Evolutionary conservation across 2,329 filamentous ascomycete genomes (phyloP), one percentile per base, ranked within the genome.

Genomic region (Cercospora zeina): DNA sequence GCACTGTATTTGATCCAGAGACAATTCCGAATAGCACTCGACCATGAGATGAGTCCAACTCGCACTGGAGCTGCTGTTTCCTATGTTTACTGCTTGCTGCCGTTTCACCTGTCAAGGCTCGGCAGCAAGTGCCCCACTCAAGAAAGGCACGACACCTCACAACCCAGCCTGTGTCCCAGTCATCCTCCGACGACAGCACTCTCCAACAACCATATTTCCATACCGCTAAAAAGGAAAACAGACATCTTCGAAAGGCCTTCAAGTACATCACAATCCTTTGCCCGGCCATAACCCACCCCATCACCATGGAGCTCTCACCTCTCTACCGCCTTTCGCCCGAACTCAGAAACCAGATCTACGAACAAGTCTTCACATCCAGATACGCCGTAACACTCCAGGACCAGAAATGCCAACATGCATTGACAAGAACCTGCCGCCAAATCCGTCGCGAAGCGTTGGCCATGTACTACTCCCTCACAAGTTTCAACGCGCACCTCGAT

Each of bases 401-500:
- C 27, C 42, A 42, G 13, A 42, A 39, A 2, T 64, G 64, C 24
- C 65, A 71, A 54, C 67, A 68, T 37, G 33, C 58, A 27, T 31
- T 71, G 11, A 70, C 67, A 1, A 58, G 54, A 45, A 69, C 67
- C 47, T 70, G 68, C 58, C 62, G 64, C 5, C 66, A 67, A 58
- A 24, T 71, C 4, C 64, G 70, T 6, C 47, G 54, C 10, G 70
- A 71, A 49, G 65, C 65, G 1, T 31, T 69, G 9, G 31, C 49
- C 1, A 68, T 71, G 65, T 71, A 63, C 63, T 68, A 67, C 30
- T 37, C 62, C 4, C 54, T 64, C 2, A 63, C 67, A 3, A 60
- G 62, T 4, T 69, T 71, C 60, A 72, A 72, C 34, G 70, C 70
- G 13, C 69, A 72, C 45, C 63, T 71, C 14, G 70, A 70, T 39